Conservation (phyloP, 768 basidiomycete species). For the Psilocybe sp. region DNA sequence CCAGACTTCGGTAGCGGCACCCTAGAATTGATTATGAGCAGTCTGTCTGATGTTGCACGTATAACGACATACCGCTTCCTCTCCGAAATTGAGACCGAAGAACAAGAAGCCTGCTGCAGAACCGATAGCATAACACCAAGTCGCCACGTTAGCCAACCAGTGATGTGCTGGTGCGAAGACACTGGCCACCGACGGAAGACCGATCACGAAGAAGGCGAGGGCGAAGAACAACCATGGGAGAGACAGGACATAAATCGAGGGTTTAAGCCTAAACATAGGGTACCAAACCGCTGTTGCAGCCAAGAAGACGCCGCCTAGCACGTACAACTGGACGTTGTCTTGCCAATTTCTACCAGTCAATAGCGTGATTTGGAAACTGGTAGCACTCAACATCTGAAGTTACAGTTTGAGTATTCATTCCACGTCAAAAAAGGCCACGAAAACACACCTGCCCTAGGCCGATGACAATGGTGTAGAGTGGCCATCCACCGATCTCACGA, state of each 20-base stretch:
- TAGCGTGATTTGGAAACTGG: constrained; percentile 93
- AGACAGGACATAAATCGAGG: constrained; percentile 84
- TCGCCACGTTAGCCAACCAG: constrained; percentile 73
- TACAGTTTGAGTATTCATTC: constrained; percentile 8
- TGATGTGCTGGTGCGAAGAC: constrained; percentile 59
- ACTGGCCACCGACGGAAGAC: constrained; percentile 71
- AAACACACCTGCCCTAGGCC: constrained; percentile 70
- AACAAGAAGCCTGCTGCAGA: constrained; percentile 93
- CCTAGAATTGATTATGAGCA: constrained; percentile 37
- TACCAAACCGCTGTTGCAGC: constrained; percentile 89
- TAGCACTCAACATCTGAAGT: constrained; percentile 76
- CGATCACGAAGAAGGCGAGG: constrained; percentile 88
- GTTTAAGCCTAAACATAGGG: constrained; percentile 81
- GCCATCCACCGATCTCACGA: constrained; percentile 81
- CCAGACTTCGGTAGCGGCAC: constrained; percentile 95
- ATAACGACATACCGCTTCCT: constrained; percentile 68
- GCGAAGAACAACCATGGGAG: constrained; percentile 91
- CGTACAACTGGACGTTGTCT: constrained; percentile 79
- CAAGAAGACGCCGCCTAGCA: constrained; percentile 86
- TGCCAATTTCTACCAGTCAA: constrained; percentile 86
- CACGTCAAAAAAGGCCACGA: background rate
- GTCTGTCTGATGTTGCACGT: background rate
- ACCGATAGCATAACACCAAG: constrained; percentile 88
- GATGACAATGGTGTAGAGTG: constrained; percentile 87
- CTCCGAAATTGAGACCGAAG: constrained; percentile 96